Evolutionary conservation across 140 eudicot genomes (phyloP).

Genomic region (Anethum foeniculum): DNA sequence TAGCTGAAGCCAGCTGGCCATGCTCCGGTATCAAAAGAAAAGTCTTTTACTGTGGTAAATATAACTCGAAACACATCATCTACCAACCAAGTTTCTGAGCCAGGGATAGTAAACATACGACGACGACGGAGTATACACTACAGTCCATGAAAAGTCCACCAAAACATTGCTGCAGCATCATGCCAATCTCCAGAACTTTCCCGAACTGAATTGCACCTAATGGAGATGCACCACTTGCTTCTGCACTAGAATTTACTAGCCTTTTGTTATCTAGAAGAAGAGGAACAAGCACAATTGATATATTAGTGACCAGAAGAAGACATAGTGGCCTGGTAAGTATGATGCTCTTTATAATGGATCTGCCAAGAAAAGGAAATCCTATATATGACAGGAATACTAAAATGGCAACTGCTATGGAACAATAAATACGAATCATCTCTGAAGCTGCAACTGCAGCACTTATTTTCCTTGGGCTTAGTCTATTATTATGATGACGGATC

Average conservation of each 20-base stretch:
- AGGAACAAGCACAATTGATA: constrained; percentile 43
- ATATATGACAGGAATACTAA: constrained; percentile 51
- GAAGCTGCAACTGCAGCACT: constrained; percentile 46
- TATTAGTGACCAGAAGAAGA: constrained; percentile 60
- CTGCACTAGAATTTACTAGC: constrained; percentile 16
- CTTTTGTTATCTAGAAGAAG: constrained; percentile 34
- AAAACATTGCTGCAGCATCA: constrained; percentile 44
- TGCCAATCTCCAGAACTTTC: constrained; percentile 49
- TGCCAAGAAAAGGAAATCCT: constrained; percentile 56
- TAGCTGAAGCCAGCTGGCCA: background rate
- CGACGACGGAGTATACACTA: constrained; percentile 45
- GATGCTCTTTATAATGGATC: constrained; percentile 22
- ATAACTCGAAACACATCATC: constrained; percentile 3
- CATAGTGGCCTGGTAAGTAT: constrained; percentile 57
- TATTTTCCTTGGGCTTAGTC: constrained; percentile 36
- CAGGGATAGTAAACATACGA: constrained; percentile 54
- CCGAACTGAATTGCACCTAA: constrained; percentile 32
- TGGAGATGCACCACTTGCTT: constrained; percentile 9
- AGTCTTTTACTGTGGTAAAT: background rate
- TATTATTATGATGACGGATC: constrained; percentile 5
- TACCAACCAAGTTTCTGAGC: constrained; percentile 37
- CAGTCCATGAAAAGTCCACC: constrained; percentile 70
- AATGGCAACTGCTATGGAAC: constrained; percentile 47
- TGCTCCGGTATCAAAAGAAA: background rate
- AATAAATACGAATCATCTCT: constrained; percentile 34